Evolutionary conservation across 2,329 filamentous ascomycete genomes (phyloP), one percentile per base, ranked within the genome.

Genomic region (Penicillium griseofulvum): DNA sequence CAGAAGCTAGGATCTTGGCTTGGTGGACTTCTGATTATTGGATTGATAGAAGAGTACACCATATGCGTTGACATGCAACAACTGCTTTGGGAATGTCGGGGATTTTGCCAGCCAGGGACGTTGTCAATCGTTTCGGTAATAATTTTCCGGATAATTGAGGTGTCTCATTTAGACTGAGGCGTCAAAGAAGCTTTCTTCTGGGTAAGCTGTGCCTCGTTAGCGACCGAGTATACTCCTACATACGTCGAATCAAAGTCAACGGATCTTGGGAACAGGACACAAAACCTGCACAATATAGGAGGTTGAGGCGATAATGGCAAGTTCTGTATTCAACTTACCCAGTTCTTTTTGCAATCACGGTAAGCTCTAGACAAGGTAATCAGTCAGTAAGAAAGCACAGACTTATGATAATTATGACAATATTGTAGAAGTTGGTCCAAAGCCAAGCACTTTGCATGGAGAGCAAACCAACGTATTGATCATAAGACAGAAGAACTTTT

Each of bases 291-390:
- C 16, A 12, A 33, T 28, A n/a, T 36, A 34, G 17, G 8, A 34
- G 26, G 14, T 24, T 14, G 14, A 36, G n/a, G 17, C 3, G 8
- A 17, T 29, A n/a, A 19, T 3, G 16, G 43, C n/a, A 12, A 45
- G 46, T 5, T n/a, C 9, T 22, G 16, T 4, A 9, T 38, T 42
- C 12, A 16, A 76, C 84, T 67, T 81, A 96, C 91, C 92, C 92
- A 97, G 78, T 87, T 83, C 77, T 96, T 92, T 74, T 97, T 97
- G 76, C 93, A 97, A 60, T 95, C 91, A 56, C 91, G 85, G 74
- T 97, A 97, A 48, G 91, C 91, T 76, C 91, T 96, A 56, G 17
- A 22, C 31, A 34, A 24, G 37, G n/a, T 46, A 10, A 52, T 44
- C n/a, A 37, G 50, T 62, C 26, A 61, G 58, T 38, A 29, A 37